phyloP scores from a whole-genome alignment of 2,329 filamentous ascomycete species.

The Aspergillus felis region DNA sequence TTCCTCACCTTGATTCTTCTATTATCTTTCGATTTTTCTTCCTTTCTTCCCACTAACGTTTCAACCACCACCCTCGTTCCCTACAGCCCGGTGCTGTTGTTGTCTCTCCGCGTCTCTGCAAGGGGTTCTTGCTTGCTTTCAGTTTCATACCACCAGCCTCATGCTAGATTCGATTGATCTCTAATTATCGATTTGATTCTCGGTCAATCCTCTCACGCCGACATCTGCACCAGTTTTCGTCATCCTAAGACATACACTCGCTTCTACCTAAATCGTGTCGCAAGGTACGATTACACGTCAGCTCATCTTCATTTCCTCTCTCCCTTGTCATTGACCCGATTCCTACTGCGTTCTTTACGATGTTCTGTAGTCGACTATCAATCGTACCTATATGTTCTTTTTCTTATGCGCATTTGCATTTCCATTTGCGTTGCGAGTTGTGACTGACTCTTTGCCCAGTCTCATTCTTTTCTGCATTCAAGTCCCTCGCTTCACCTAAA shows the following conservation, averaged over 20 bases:
- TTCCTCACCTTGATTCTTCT: constrained; percentile 14
- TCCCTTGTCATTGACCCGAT: background rate
- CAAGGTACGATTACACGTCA: constrained; percentile 8
- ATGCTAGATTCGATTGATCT: constrained; percentile 8
- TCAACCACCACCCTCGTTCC: constrained; percentile 15
- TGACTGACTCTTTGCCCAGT: background rate
- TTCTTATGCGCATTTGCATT: background rate
- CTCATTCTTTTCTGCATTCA: background rate
- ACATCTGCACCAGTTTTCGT: constrained; percentile 6
- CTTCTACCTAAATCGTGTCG: constrained; percentile 4
- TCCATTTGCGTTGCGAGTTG: background rate
- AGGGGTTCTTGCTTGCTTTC: constrained; percentile 14
- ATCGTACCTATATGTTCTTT: background rate
- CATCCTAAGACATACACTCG: constrained; percentile 9
- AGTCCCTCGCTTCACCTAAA: background rate
- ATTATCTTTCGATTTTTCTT: constrained; percentile 9
- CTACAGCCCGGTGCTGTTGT: constrained; percentile 25
- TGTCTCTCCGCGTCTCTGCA: constrained; percentile 19
- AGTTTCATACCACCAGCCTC: constrained; percentile 14
- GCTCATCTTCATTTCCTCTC: constrained; percentile 1
- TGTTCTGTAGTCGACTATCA: background rate
- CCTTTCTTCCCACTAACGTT: constrained; percentile 15
- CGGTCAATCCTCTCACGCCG: constrained; percentile 4
- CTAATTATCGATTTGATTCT: constrained; percentile 6
- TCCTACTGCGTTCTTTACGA: background rate